Conservation (phyloP, 805 yeast genomes). For the Cyberlindnera xylosilytica region DNA sequence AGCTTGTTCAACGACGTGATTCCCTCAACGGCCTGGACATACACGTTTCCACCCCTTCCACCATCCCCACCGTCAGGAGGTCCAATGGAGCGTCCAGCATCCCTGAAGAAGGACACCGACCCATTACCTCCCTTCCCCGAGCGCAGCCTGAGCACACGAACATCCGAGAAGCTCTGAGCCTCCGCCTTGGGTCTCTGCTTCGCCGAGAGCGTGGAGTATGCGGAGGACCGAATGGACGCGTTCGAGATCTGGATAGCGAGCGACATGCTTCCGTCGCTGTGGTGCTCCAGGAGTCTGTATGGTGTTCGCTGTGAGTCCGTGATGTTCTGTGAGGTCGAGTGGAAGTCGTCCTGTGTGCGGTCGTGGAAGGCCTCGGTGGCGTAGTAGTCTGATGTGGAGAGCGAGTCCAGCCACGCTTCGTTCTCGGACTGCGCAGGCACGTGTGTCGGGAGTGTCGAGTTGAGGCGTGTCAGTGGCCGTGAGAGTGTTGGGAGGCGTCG, state of each 20-base stretch:
- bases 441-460: slow-evolving; percentile 17
- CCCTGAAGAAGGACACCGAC: slow-evolving; percentile 78
- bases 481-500: background rate
- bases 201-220: slow-evolving; percentile 34
- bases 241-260: slow-evolving; percentile 15
- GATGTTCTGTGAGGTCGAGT: background rate
- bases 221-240: slow-evolving; percentile 29
- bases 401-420: slow-evolving; percentile 38
- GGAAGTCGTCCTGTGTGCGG: slow-evolving; percentile 1
- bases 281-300: slow-evolving; percentile 7
- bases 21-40: slow-evolving; percentile 75
- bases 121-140: slow-evolving; percentile 94
- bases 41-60: slow-evolving; percentile 87
- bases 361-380: slow-evolving; percentile 5
- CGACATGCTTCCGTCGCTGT: slow-evolving; percentile 11
- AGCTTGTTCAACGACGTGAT: slow-evolving; percentile 69
- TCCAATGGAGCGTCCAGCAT: slow-evolving; percentile 78
- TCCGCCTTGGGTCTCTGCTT: slow-evolving; percentile 43
- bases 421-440: slow-evolving; percentile 42
- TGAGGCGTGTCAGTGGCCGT: background rate
- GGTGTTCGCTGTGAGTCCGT: slow-evolving; percentile 3
- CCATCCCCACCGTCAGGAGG: slow-evolving; percentile 99
- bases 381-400: slow-evolving; percentile 6
- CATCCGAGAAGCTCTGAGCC: slow-evolving; percentile 52
- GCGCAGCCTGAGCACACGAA: slow-evolving; percentile 58